Conservation (phyloP, 305 asterid genomes). For the Plantago coronopus region DNA sequence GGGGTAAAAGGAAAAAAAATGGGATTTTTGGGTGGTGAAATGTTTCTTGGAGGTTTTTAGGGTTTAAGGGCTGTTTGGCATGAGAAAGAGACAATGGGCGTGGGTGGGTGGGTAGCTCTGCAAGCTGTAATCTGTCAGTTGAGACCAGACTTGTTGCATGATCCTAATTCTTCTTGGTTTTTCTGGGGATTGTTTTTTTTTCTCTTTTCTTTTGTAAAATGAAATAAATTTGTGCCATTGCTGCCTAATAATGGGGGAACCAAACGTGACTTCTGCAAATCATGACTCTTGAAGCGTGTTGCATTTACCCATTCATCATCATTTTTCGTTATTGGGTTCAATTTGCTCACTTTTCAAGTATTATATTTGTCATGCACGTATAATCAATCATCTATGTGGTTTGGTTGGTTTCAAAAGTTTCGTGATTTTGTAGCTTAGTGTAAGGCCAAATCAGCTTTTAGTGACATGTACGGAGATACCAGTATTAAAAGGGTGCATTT, state of each 20-base stretch:
- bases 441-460: too few species aligned
- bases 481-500: background rate
- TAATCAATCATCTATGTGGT: slow-evolving; percentile 16
- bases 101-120: slow-evolving; percentile 12
- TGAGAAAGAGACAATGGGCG: slow-evolving; percentile 38
- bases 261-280: slow-evolving; percentile 80
- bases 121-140: slow-evolving; percentile 75
- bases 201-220: too few species aligned
- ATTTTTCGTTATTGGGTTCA: slow-evolving; percentile 12
- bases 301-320: background rate
- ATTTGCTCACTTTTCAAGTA: background rate
- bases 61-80: slow-evolving; percentile 59
- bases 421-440: too few species aligned
- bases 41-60: slow-evolving; percentile 26
- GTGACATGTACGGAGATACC: too few species aligned
- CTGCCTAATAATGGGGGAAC: slow-evolving; percentile 57
- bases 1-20: too few species aligned
- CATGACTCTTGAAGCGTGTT: slow-evolving; percentile 56
- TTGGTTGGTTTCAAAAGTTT: too few species aligned
- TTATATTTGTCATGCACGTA: slow-evolving; percentile 36
- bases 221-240: slow-evolving; percentile 17
- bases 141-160: slow-evolving; percentile 78
- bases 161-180: slow-evolving; percentile 30
- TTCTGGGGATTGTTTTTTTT: slow-evolving; percentile 9
- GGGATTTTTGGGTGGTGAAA: too few species aligned